These are phyloP conservation scores for Friedmanniomyces simplex DNA, from an alignment of 495 filamentous ascomycete species.

Conservation along the genomic window DNA sequence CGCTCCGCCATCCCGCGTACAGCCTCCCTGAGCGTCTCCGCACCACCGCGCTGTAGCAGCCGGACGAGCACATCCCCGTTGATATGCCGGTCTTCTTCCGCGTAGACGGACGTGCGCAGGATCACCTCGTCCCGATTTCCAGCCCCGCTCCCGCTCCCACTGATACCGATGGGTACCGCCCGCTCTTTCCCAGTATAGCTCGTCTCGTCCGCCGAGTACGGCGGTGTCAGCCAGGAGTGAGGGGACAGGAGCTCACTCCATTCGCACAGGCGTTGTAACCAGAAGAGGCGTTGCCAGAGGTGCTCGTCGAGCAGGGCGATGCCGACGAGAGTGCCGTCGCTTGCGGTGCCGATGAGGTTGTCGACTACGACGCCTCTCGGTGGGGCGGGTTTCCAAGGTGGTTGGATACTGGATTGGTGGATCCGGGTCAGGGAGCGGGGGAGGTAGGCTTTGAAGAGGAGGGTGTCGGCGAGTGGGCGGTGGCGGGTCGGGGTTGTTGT, in stretches of 20 bases:
- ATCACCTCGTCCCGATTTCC: background rate
- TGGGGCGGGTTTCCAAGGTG: conserved; percentile 22
- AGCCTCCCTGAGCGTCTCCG: background rate
- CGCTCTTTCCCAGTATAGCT: conserved; percentile 1
- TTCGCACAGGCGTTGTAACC: conserved; percentile 18
- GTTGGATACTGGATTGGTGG: conserved; percentile 23
- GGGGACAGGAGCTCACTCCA: conserved; percentile 10
- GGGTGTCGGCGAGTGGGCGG: conserved; percentile 11
- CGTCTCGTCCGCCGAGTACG: background rate
- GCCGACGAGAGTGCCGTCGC: conserved; percentile 28
- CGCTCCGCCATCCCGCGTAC: background rate
- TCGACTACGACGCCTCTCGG: conserved; percentile 22
- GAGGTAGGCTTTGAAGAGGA: conserved; percentile 27
- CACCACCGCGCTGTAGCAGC: conserved; percentile 12
- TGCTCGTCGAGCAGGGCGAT: conserved; percentile 25
- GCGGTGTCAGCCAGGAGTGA: background rate
- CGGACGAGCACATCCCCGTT: conserved; percentile 20
- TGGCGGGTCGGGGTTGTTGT: background rate
- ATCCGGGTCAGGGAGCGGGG: conserved; percentile 28
- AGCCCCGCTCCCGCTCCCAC: background rate
- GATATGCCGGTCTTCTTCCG: conserved; percentile 14
- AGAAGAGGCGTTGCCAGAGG: conserved; percentile 18
- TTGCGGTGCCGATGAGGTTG: conserved; percentile 27
- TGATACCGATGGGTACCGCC: conserved; percentile 7
- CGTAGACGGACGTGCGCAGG: conserved; percentile 1